Evolutionary conservation across 148 eudicot genomes (phyloP), one percentile per base, ranked within the genome.

Genomic region (Camellia granthamiana): DNA sequence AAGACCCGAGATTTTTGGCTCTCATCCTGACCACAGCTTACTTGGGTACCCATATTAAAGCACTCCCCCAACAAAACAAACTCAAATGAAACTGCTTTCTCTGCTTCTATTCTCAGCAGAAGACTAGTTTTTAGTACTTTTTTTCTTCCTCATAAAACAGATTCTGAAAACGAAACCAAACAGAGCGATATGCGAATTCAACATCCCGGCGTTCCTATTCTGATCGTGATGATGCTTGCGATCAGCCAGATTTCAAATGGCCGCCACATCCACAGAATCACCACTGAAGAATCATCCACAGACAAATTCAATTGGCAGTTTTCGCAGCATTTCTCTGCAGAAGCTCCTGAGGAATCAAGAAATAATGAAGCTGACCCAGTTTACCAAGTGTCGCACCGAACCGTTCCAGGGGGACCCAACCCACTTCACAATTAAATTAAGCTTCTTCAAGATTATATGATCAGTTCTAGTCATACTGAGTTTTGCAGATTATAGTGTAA

Each of bases 361-460:
- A 82, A 59, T 1, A 52, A 16, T 2, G 72, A 47, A 6, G 68
- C 58, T 62, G 84, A 43, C 58, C 72, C 63, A 59, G 72, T 51
- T 47, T 86, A 55, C 64, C 74, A 86, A 66, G 88, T 70, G 3
- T 90, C 95, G 3, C 47, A 86, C 38, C 85, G 90, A 13, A 38
- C 15, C 0, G 88, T 88, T 44, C 97, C 97, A 0, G 88, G 77
- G 0, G 97, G 97, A 54, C 94, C 95, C 4, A 91, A 93, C 84
- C 97, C 97, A 23, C 91, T 93, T 64, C 97, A 92, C 86, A 92
- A 92, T 62, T 91, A 84, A 87, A 71, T 44, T 21, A n/a, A 66
- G 44, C 23, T 13, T 42, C 72, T 85, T 60, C 67, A 73, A 76
- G 77, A 79, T 56, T 54, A 72, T 54, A 72, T 61, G 52, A 44